Base-by-base conservation (phyloP, 2,329 filamentous ascomycete species). In the Aspergillus tubingensis region DNA sequence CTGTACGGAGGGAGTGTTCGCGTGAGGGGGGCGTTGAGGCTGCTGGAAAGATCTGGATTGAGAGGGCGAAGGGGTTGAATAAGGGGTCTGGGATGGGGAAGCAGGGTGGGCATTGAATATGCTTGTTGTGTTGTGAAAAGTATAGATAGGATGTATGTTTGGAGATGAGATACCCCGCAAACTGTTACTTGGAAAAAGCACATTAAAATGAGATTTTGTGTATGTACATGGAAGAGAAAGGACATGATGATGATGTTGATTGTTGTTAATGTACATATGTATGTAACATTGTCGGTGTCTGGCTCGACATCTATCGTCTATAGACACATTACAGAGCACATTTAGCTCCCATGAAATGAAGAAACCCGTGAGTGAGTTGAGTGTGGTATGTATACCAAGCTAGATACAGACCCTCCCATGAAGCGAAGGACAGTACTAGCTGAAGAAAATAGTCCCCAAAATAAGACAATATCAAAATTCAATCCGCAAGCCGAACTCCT, bases 1-100 rank as follows among this genome's bases (percentile, higher is more conserved):
- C 96, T 54, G 81, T 91, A 51, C 85, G 86, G 58, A 74, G 78
- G 41, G 83, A 86, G 62, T 80, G 78, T 64, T 57, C 49, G 47
- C 75, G 78, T 67, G 79, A 80, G 54, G 79, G 77, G 8, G 77
- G 79, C 5, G 62, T 85, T 47, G 69, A 74, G 15, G 68, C 67
- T 38, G 77, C 84, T 17, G 80, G 79, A 43, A 71, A 62, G 60
- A 77, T 79, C 44, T 87, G 85, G 85, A 74, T 85, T 61, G 79
- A 80, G 57, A 79, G 82, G 54, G 82, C 81, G 2, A 77, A 77
- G 63, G 77, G 76, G 49, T 70, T 86, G 61, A 76, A 79, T 63
- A 76, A 74, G 56, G 81, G 79, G 17, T 76, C 77, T 43, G 78
- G 78, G 30, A 79, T 75, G 63, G 78, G 78, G 32, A 73, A 71